A percentile compares a stretch with the other conserved stretches of the same genome.
These are phyloP conservation scores for Lachnellula suecica DNA, from an alignment of 2,329 filamentous ascomycete genomes.

Conservation along the genomic window DNA sequence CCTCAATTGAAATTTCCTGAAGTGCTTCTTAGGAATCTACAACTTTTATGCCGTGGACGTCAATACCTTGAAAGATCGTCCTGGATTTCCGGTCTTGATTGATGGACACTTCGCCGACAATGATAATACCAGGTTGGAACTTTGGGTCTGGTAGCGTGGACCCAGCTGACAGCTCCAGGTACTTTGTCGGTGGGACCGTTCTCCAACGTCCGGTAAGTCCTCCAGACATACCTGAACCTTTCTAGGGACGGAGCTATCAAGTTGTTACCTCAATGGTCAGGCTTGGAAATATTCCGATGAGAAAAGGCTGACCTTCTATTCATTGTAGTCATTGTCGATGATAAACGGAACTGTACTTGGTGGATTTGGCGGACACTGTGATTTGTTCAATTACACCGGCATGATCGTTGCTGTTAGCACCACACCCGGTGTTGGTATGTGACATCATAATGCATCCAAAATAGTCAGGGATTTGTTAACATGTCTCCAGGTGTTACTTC, in stretches of 20 bases:
- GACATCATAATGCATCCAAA: too few relatives aligned
- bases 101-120: constrained; percentile 46
- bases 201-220: constrained; percentile 45
- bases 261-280: too few relatives aligned
- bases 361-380: constrained; percentile 48
- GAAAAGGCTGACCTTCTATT: too few relatives aligned
- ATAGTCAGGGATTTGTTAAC: too few relatives aligned
- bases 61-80: constrained; percentile 36
- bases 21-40: constrained; percentile 24
- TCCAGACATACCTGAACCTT: too few relatives aligned
- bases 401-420: constrained; percentile 34
- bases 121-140: constrained; percentile 37
- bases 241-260: too few relatives aligned
- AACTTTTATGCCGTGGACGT: constrained; percentile 34
- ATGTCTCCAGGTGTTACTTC: constrained; percentile 29
- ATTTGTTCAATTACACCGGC: constrained; percentile 44
- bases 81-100: constrained; percentile 42
- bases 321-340: constrained; percentile 38
- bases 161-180: constrained; percentile 23
- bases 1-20: neutral
- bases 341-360: constrained; percentile 43
- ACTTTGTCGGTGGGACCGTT: constrained; percentile 45
- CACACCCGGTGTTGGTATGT: constrained; percentile 26
- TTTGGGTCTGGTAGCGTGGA: neutral
- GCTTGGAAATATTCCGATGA: too few relatives aligned